These are phyloP conservation scores for Monosporascus sp. DNA, from an alignment of 2,329 filamentous ascomycete species.

Conservation along the genomic window DNA sequence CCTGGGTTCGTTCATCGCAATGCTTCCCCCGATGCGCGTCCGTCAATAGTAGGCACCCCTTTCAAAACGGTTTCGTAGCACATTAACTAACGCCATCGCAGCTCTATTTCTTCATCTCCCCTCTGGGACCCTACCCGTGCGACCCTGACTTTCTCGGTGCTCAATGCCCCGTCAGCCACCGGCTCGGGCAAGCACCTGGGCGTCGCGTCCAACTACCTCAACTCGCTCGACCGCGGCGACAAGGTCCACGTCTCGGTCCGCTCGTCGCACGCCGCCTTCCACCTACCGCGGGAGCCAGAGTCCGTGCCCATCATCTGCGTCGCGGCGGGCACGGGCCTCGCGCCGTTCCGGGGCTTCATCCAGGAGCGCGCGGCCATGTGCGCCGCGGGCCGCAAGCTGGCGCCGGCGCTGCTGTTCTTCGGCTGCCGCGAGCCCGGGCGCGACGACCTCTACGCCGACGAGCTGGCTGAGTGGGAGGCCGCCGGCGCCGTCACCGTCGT, in stretches of 20 bases:
- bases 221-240: conserved; percentile 38
- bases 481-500: conserved; percentile 56
- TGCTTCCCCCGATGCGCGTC: conserved; percentile 71
- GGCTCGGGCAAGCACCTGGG: conserved; percentile 48
- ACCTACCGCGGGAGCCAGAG: conserved; percentile 39
- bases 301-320: conserved; percentile 46
- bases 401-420: conserved; percentile 59
- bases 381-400: conserved; percentile 45
- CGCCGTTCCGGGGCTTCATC: conserved; percentile 58
- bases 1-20: conserved; percentile 61
- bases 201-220: conserved; percentile 57
- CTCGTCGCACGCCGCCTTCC: conserved; percentile 35
- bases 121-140: conserved; percentile 50
- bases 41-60: conserved; percentile 64
- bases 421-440: conserved; percentile 51
- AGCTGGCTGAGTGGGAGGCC: conserved; percentile 53
- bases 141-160: conserved; percentile 64
- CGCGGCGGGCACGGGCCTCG: conserved; percentile 50
- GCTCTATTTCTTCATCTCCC: conserved; percentile 70
- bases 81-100: conserved; percentile 16
- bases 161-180: conserved; percentile 50
- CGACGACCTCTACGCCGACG: conserved; percentile 56
- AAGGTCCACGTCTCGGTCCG: conserved; percentile 35
- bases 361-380: conserved; percentile 54
- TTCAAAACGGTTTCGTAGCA: not conserved